Evolutionary conservation across 2,329 filamentous ascomycete genomes (phyloP).

Genomic region (Pyricularia grisea): DNA sequence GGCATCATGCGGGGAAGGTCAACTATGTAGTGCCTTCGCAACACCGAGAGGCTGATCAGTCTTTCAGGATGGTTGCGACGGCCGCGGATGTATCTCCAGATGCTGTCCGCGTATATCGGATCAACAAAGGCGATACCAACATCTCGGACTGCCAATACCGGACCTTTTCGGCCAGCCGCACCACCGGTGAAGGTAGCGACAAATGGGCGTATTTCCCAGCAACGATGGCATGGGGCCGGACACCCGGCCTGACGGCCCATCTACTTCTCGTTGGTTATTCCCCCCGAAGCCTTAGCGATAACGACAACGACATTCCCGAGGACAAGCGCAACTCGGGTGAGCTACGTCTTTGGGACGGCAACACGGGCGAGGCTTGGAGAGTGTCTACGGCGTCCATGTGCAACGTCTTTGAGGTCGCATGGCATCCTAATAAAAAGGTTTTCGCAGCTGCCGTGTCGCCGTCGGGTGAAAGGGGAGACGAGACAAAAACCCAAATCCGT

Average conservation of each 20-base stretch:
- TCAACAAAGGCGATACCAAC: conserved; percentile 24
- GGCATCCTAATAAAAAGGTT: conserved; percentile 45
- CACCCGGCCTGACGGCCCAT: conserved; percentile 23
- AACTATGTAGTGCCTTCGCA: conserved; percentile 51
- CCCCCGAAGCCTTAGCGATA: conserved; percentile 39
- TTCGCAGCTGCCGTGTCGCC: conserved; percentile 52
- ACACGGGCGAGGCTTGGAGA: conserved; percentile 29
- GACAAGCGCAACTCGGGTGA: conserved; percentile 49
- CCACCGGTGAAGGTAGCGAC: conserved; percentile 23
- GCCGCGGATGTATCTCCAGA: conserved; percentile 44
- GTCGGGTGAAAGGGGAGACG: conserved; percentile 30
- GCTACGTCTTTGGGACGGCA: conserved; percentile 49
- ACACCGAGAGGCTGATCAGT: conserved; percentile 24
- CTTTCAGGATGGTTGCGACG: conserved; percentile 38
- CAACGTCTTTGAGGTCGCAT: conserved; percentile 56
- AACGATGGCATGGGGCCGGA: conserved; percentile 51
- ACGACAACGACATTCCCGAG: conserved; percentile 49
- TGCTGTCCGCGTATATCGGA: conserved; percentile 48
- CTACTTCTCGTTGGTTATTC: conserved; percentile 55
- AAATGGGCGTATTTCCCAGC: conserved; percentile 56
- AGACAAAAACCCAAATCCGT: conserved; percentile 46
- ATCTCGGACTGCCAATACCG: conserved; percentile 25
- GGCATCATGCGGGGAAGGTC: conserved; percentile 48
- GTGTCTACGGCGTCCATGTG: conserved; percentile 42
- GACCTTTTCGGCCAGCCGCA: conserved; percentile 30